Evolutionary conservation across 139 green algal genomes (phyloP).

Genomic region (Picochlorum costavermella): DNA sequence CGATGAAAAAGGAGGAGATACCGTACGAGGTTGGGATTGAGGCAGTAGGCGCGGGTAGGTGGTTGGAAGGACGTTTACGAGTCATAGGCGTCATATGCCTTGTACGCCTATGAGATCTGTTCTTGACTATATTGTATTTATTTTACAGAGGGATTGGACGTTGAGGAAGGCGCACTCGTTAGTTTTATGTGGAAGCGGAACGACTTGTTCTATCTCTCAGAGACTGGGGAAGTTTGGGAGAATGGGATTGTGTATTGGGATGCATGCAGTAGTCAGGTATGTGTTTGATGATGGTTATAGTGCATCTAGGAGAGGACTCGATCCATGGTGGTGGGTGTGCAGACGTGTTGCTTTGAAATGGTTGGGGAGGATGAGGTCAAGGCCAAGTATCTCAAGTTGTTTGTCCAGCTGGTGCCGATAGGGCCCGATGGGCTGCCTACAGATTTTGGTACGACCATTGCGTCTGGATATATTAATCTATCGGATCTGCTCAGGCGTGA

Average conservation of each 20-base stretch:
- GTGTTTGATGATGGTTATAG: neutral
- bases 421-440: conserved; percentile 1
- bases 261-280: conserved; percentile 4
- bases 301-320: no score
- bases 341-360: neutral
- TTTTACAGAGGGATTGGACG: conserved; percentile 6
- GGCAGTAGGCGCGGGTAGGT: no score
- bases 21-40: no score
- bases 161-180: neutral
- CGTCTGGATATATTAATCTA: neutral
- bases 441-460: neutral
- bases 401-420: neutral
- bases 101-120: no score
- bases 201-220: conserved; percentile 5
- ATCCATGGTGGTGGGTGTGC: neutral
- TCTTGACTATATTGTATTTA: neutral
- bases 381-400: neutral
- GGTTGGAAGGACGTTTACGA: no score
- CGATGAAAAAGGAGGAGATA: no score
- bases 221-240: conserved; percentile 9
- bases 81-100: no score
- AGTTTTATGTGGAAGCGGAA: conserved; percentile 12
- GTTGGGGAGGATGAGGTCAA: neutral
- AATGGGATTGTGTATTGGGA: conserved; percentile 13
- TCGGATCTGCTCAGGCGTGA: neutral